Conservation (phyloP, 2,329 filamentous ascomycete species). For the Paramyrothecium roridum region DNA sequence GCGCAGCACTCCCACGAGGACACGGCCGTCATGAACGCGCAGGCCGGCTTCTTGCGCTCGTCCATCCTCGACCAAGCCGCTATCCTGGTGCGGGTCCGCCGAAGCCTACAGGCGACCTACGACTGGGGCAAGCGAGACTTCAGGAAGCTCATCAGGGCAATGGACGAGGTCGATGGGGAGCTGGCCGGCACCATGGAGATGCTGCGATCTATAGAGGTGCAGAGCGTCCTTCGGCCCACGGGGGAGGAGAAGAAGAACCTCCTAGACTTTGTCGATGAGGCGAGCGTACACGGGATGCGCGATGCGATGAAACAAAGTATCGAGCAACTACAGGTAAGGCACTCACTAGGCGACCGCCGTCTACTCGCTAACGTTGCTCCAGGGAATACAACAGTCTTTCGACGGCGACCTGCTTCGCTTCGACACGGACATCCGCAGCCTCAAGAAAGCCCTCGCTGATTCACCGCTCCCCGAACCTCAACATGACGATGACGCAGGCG, state of each 20-base stretch:
- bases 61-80: slow-evolving; percentile 56
- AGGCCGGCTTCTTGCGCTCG: slow-evolving; percentile 63
- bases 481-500: slow-evolving; percentile 25
- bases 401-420: slow-evolving; percentile 73
- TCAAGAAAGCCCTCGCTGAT: slow-evolving; percentile 56
- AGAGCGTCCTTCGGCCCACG: slow-evolving; percentile 57
- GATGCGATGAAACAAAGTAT: slow-evolving; percentile 68
- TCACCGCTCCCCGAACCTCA: slow-evolving; percentile 28
- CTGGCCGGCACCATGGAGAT: slow-evolving; percentile 65
- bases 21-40: slow-evolving; percentile 67
- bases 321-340: slow-evolving; percentile 60
- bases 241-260: slow-evolving; percentile 60
- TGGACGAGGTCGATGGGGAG: slow-evolving; percentile 64
- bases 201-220: slow-evolving; percentile 62
- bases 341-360: not conserved
- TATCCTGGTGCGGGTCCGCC: slow-evolving; percentile 48
- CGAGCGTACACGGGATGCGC: slow-evolving; percentile 62
- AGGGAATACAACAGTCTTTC: slow-evolving; percentile 68
- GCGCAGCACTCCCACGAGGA: slow-evolving; percentile 77
- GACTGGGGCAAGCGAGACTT: slow-evolving; percentile 59
- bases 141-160: slow-evolving; percentile 55
- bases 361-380: slow-evolving; percentile 1
- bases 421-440: slow-evolving; percentile 66
- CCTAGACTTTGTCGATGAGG: slow-evolving; percentile 74
- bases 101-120: slow-evolving; percentile 52